These are phyloP conservation scores for Saururus chinensis DNA, from an alignment of 164 flowering plant species.

Conservation along the genomic window DNA sequence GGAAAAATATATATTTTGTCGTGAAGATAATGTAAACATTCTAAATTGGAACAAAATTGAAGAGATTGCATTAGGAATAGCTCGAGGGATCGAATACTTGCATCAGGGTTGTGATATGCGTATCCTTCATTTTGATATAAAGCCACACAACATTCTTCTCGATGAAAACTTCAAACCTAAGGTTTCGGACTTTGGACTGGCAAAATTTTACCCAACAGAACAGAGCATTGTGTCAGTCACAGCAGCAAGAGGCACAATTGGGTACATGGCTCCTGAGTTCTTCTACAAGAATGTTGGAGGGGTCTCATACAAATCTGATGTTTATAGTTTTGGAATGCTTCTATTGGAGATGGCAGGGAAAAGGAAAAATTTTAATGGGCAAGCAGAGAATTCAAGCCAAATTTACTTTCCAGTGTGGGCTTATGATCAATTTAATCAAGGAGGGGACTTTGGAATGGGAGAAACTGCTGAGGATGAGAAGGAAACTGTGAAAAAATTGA, in stretches of 20 bases:
- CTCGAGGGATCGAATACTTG: conserved; percentile 17
- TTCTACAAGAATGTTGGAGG: neutral
- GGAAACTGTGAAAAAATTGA: conserved; percentile 6
- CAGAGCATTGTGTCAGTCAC: conserved; percentile 1
- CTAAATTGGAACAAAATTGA: conserved; percentile 8
- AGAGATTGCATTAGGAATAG: conserved; percentile 15
- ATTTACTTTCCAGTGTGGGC: neutral
- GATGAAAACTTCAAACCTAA: conserved; percentile 1
- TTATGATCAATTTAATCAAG: neutral
- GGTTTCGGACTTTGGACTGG: conserved; percentile 20
- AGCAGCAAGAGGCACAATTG: conserved; percentile 12
- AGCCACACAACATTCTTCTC: conserved; percentile 15
- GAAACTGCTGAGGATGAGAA: neutral
- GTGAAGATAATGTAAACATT: too few relatives aligned
- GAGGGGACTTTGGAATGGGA: conserved; percentile 3
- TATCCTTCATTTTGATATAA: conserved; percentile 22
- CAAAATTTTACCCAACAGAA: conserved; percentile 13
- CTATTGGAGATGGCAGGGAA: conserved; percentile 12
- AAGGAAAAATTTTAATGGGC: neutral
- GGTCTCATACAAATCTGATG: conserved; percentile 15
- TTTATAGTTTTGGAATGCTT: conserved; percentile 21
- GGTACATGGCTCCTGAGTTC: conserved; percentile 10
- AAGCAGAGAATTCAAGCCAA: neutral
- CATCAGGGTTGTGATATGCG: conserved; percentile 20
- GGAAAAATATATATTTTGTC: conserved; percentile 10